Percentiles rank a stretch among this genome's conserved stretches.
These are phyloP conservation scores for Phoenix dactylifera DNA, from an alignment of 176 grass and related monocot species.

Conservation along the genomic window DNA sequence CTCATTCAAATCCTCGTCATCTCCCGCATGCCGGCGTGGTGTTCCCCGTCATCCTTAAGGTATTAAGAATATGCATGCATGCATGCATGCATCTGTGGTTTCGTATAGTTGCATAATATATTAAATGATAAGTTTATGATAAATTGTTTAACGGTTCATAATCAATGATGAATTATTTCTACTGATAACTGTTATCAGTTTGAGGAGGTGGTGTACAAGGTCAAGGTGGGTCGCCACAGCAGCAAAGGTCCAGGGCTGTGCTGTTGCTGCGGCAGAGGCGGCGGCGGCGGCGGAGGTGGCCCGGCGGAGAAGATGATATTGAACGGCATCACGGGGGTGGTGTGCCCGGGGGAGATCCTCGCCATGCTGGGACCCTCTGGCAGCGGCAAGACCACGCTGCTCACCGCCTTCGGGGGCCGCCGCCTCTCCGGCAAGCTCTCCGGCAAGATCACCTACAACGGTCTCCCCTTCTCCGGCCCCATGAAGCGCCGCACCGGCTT, in stretches of 20 bases:
- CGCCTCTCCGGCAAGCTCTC: constrained; percentile 13
- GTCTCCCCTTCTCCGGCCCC: constrained; percentile 26
- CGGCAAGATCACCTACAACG: constrained; percentile 36
- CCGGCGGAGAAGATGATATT: constrained; percentile 22
- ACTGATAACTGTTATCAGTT: constrained; percentile 12
- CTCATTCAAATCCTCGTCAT: constrained; percentile 1
- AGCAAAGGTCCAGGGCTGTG: constrained; percentile 3
- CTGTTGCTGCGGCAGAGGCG: too few species aligned
- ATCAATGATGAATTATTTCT: too few species aligned
- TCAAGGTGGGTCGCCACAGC: constrained; percentile 3
- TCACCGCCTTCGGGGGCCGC: constrained; percentile 33
- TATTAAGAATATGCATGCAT: not conserved
- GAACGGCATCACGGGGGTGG: constrained; percentile 26
- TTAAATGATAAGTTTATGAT: too few species aligned
- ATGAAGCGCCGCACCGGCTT: constrained; percentile 36
- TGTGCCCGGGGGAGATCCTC: constrained; percentile 37
- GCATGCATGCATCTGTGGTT: not conserved
- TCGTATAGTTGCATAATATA: too few species aligned
- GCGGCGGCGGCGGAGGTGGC: not conserved
- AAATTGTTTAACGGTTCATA: too few species aligned
- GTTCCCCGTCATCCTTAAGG: constrained; percentile 76
- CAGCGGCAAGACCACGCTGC: constrained; percentile 45
- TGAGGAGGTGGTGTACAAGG: constrained; percentile 34
- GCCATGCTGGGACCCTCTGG: constrained; percentile 43
- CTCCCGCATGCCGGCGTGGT: constrained; percentile 27